Conservation (phyloP, 1,139 yeast species). For the Sugiyamaella neomexicana region DNA sequence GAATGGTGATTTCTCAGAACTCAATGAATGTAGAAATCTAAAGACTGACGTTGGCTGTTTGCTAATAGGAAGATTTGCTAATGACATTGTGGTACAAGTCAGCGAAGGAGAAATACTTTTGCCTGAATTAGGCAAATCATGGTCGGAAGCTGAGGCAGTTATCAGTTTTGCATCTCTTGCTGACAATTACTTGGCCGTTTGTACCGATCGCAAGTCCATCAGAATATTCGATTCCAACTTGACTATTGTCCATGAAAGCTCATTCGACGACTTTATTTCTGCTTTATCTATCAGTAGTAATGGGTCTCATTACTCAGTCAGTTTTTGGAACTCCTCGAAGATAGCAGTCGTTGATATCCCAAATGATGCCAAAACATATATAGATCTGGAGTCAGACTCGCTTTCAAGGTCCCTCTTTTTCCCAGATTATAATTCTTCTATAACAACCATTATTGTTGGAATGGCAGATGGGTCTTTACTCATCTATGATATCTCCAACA, state of each 20-base stretch:
- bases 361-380: background rate
- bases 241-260: background rate
- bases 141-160: slow-evolving; percentile 3
- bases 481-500: background rate
- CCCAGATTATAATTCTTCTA: background rate
- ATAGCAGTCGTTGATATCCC: background rate
- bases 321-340: slow-evolving; percentile 14
- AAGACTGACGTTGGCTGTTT: slow-evolving; percentile 4
- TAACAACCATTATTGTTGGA: slow-evolving; percentile 5
- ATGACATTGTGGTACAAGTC: slow-evolving; percentile 14
- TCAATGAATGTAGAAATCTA: slow-evolving; percentile 6
- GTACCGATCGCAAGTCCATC: slow-evolving; percentile 5
- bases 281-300: slow-evolving; percentile 4
- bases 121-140: background rate
- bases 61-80: slow-evolving; percentile 5
- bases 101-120: slow-evolving; percentile 1
- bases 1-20: slow-evolving; percentile 14
- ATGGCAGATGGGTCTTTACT: slow-evolving; percentile 15
- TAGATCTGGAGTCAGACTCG: background rate
- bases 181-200: background rate
- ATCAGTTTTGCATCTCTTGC: slow-evolving; percentile 9
- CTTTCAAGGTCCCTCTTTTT: slow-evolving; percentile 10
- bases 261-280: slow-evolving; percentile 12
- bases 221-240: slow-evolving; percentile 8
- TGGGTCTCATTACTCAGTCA: slow-evolving; percentile 4